A percentile compares a stretch with the other conserved stretches of the same genome.
phyloP scores from a whole-genome alignment of 805 yeast genomes.

The Hermanozyma aechmeae region DNA sequence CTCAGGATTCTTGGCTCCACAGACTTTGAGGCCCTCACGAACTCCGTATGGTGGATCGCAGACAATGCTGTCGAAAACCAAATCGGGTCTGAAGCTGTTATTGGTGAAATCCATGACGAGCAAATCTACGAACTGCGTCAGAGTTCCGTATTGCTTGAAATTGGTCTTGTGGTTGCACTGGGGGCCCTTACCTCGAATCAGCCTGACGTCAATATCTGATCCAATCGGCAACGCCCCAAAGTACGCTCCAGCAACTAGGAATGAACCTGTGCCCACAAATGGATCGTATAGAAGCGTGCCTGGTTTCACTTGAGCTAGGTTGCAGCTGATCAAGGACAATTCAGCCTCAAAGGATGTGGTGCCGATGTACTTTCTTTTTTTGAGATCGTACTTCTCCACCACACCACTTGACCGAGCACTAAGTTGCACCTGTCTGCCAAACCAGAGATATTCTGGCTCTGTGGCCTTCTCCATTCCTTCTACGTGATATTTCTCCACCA shows the following conservation, averaged over 20 bases:
- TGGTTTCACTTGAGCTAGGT: conserved; percentile 64
- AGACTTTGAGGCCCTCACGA: conserved; percentile 86
- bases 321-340: conserved; percentile 76
- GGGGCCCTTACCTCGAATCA: conserved; percentile 59
- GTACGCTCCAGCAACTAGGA: conserved; percentile 77
- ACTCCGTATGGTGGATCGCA: conserved; percentile 99
- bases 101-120: conserved; percentile 93
- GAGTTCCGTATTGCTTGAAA: conserved; percentile 64
- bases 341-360: conserved; percentile 97
- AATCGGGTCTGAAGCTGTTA: conserved; percentile 58
- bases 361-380: conserved; percentile 79
- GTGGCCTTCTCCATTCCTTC: conserved; percentile 38
- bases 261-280: conserved; percentile 94
- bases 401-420: conserved; percentile 56
- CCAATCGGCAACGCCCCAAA: conserved; percentile 78
- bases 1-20: conserved; percentile 69
- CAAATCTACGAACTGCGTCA: conserved; percentile 56
- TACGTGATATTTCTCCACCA: conserved; percentile 64
- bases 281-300: conserved; percentile 82
- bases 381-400: conserved; percentile 72
- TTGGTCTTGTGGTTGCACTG: conserved; percentile 48
- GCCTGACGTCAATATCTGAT: conserved; percentile 83
- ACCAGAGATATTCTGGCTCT: conserved; percentile 50
- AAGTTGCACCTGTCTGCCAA: conserved; percentile 62
- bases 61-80: conserved; percentile 68